Conservation (phyloP, 164 flowering plant species). For the Magnolia sinica region DNA sequence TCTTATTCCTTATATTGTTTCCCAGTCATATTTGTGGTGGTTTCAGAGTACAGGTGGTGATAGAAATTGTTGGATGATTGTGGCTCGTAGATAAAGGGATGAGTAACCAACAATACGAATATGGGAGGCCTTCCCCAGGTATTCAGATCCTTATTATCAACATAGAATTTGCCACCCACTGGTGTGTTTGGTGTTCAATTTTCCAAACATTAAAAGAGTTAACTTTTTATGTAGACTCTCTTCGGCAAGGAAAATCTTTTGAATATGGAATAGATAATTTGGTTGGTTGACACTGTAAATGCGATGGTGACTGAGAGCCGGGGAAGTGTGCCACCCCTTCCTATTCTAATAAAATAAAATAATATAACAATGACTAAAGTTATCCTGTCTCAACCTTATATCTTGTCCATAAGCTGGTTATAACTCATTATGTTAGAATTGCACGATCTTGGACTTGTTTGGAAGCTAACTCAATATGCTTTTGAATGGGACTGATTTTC, state of each 20-base stretch:
- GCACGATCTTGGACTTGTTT: too few relatives aligned
- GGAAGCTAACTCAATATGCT: too few relatives aligned
- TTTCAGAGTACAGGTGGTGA: neutral
- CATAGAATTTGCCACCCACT: neutral
- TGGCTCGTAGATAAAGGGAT: neutral
- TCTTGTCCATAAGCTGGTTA: too few relatives aligned
- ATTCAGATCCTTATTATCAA: neutral
- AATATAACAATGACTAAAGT: too few relatives aligned
- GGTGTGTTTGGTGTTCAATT: neutral
- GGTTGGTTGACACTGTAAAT: too few relatives aligned
- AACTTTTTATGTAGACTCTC: neutral
- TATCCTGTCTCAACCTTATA: too few relatives aligned
- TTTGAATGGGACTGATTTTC: too few relatives aligned
- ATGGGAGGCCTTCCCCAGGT: conserved; percentile 5
- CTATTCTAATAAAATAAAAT: too few relatives aligned
- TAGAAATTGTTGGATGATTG: neutral
- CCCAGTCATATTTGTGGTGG: neutral
- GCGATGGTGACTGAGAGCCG: too few relatives aligned
- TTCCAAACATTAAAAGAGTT: neutral
- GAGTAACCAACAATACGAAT: conserved; percentile 3
- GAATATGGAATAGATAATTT: neutral
- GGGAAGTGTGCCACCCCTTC: too few relatives aligned
- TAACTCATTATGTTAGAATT: too few relatives aligned
- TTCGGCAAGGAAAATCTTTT: neutral
- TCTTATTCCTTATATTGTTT: too few relatives aligned